These are phyloP conservation scores for Tolypocladium tundrense DNA, from an alignment of 2,329 filamentous ascomycete genomes.

Conservation along the genomic window DNA sequence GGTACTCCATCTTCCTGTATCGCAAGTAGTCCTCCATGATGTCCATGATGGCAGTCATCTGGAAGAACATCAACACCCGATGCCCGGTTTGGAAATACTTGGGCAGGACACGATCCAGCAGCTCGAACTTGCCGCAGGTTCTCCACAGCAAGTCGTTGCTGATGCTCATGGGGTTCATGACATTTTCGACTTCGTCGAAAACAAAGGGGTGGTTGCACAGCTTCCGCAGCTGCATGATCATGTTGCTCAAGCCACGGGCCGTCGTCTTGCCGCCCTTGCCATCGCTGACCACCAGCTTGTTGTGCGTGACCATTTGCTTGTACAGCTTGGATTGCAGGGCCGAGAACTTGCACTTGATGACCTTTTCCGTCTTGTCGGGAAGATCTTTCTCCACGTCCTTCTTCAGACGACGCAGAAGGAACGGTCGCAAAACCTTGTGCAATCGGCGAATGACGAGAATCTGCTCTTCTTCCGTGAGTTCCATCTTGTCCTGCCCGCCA, in stretches of 20 bases:
- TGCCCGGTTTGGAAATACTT: constrained; percentile 89
- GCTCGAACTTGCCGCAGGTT: constrained; percentile 92
- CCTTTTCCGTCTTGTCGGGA: constrained; percentile 96
- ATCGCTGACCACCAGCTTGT: constrained; percentile 88
- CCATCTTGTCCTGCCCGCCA: constrained; percentile 96
- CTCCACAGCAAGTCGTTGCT: constrained; percentile 95
- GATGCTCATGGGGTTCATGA: constrained; percentile 83
- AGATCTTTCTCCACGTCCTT: constrained; percentile 99
- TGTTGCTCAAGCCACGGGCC: constrained; percentile 92
- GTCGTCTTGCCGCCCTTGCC: constrained; percentile 92
- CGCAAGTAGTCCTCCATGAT: constrained; percentile 99
- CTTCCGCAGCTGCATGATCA: constrained; percentile 99
- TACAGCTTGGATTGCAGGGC: constrained; percentile 87
- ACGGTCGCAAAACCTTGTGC: constrained; percentile 93
- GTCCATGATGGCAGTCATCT: constrained; percentile 99
- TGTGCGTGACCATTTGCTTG: constrained; percentile 94
- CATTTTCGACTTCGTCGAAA: constrained; percentile 94
- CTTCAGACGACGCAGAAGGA: constrained; percentile 96
- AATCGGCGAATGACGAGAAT: constrained; percentile 95
- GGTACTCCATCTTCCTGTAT: constrained; percentile 70
- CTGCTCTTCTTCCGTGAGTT: constrained; percentile 98
- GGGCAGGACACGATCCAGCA: constrained; percentile 82
- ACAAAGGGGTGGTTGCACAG: constrained; percentile 99
- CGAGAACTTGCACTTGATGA: constrained; percentile 98
- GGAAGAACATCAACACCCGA: constrained; percentile 98